Conservation (phyloP, 345 rosid genomes). For the Aurinia saxatilis region DNA sequence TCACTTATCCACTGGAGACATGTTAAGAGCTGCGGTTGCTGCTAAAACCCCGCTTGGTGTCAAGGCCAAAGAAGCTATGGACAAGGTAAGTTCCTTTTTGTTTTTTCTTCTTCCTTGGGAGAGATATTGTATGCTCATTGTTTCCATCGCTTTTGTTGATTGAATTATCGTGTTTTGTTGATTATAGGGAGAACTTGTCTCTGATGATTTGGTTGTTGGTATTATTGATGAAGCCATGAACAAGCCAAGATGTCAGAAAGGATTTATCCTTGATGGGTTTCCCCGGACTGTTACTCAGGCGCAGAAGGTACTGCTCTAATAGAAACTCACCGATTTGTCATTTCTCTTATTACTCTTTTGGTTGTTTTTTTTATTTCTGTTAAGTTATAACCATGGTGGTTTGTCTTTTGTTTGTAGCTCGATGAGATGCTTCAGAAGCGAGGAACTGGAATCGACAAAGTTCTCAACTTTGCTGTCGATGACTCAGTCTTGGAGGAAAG, state of each 20-base stretch:
- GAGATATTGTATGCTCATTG: background rate
- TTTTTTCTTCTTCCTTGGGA: background rate
- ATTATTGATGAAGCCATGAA: conserved; percentile 90
- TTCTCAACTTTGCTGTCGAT: conserved; percentile 75
- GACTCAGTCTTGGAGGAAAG: conserved; percentile 92
- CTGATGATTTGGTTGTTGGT: conserved; percentile 94
- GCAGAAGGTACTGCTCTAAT: conserved; percentile 44
- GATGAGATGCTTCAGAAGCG: conserved; percentile 84
- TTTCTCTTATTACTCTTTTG: background rate
- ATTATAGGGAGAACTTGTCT: conserved; percentile 67
- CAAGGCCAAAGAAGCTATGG: conserved; percentile 97
- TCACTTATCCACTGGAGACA: conserved; percentile 96
- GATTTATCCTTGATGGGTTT: conserved; percentile 91
- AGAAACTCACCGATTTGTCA: background rate
- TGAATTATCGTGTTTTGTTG: background rate
- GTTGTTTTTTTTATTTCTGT: background rate
- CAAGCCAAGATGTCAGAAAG: conserved; percentile 77
- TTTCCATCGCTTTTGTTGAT: conserved; percentile 1
- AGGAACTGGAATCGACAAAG: conserved; percentile 64
- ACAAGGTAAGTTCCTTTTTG: conserved; percentile 43
- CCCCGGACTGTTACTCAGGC: conserved; percentile 88
- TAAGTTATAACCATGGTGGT: background rate
- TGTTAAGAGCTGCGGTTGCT: conserved; percentile 92
- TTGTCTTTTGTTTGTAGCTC: conserved; percentile 42
- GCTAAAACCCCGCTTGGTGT: conserved; percentile 90